Conservation (phyloP, 2,329 filamentous ascomycete genomes). For the Phyllosticta paracitricarpa region DNA sequence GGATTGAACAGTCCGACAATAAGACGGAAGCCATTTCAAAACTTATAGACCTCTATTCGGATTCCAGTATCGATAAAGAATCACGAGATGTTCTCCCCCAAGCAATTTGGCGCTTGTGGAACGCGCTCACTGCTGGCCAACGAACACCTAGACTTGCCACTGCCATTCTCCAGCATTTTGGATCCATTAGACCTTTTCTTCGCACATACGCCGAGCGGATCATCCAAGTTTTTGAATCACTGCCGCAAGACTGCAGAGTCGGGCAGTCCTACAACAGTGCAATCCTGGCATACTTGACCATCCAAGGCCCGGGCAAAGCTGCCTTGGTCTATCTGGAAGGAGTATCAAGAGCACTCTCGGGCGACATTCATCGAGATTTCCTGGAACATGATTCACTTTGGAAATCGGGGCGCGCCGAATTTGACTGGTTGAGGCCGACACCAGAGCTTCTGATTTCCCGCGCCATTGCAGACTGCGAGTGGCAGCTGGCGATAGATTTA, state of each 20-base stretch:
- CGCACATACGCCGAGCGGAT: background rate
- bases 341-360: background rate
- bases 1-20: background rate
- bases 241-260: constrained; percentile 27
- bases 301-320: constrained; percentile 29
- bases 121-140: background rate
- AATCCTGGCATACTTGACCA: constrained; percentile 34
- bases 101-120: background rate
- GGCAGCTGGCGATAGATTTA: constrained; percentile 22
- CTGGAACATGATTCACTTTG: background rate
- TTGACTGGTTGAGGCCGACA: background rate
- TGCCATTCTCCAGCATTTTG: constrained; percentile 24
- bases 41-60: background rate
- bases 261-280: constrained; percentile 35
- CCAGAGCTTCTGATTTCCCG: constrained; percentile 23
- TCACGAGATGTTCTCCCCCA: background rate
- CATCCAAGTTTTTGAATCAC: constrained; percentile 34
- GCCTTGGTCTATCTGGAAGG: constrained; percentile 34
- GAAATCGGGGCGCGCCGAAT: background rate
- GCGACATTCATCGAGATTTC: background rate
- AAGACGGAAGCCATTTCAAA: background rate
- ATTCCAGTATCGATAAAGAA: background rate
- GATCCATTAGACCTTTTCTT: background rate
- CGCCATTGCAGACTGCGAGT: constrained; percentile 23
- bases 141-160: constrained; percentile 11